Percentiles rank a stretch among this genome's conserved stretches.
Evolutionary conservation across 2,329 filamentous ascomycete species (phyloP).

Genomic region (Diaporthe ilicicola): DNA sequence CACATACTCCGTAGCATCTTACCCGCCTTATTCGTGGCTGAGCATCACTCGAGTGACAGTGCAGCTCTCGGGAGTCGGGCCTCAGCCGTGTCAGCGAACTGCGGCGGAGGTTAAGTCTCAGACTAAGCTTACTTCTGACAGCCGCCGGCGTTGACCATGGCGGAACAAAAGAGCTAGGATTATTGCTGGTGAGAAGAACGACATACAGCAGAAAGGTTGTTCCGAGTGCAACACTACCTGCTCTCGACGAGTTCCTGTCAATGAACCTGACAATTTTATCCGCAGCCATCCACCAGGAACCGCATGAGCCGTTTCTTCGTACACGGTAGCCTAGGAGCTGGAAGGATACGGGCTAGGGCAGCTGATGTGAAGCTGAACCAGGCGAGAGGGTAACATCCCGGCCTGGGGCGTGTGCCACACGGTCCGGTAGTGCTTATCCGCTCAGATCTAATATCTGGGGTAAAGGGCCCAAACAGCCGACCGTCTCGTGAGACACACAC

Average conservation of each 20-base stretch:
- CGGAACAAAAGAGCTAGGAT: background rate
- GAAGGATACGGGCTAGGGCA: constrained; percentile 15
- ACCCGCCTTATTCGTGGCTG: constrained; percentile 20
- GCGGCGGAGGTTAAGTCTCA: background rate
- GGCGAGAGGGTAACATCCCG: constrained; percentile 6
- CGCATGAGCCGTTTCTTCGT: background rate
- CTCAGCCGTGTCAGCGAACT: constrained; percentile 12
- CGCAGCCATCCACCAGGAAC: background rate
- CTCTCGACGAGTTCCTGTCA: background rate
- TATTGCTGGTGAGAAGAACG: background rate
- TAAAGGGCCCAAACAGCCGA: constrained; percentile 11
- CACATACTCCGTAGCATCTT: constrained; percentile 28
- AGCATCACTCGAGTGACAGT: constrained; percentile 5
- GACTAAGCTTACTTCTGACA: constrained; percentile 27
- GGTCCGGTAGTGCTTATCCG: constrained; percentile 19
- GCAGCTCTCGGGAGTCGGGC: background rate
- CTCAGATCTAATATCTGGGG: constrained; percentile 19
- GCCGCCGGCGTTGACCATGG: background rate
- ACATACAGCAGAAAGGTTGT: background rate
- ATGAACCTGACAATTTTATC: background rate
- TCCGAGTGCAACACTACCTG: background rate
- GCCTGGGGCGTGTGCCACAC: background rate
- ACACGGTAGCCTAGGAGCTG: background rate
- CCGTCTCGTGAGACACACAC: background rate
- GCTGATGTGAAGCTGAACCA: background rate